phyloP scores from a whole-genome alignment of 2,329 filamentous ascomycete genomes.

The Arthroderma sp. region DNA sequence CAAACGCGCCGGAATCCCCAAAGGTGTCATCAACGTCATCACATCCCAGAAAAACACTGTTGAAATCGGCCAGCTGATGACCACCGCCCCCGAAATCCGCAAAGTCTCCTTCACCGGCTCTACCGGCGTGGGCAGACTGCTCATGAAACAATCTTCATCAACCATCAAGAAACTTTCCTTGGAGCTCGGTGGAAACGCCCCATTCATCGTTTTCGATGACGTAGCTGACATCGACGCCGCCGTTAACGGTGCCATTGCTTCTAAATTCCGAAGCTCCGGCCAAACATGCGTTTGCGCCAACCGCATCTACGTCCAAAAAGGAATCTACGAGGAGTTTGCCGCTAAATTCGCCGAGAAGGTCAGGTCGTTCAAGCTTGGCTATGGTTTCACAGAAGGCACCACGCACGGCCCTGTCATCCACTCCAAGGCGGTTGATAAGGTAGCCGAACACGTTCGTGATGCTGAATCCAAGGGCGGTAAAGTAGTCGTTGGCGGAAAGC shows the following conservation, averaged over 20 bases:
- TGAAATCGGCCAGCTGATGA: slow-evolving; percentile 63
- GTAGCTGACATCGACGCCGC: slow-evolving; percentile 69
- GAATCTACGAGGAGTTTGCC: slow-evolving; percentile 42
- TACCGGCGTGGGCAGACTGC: slow-evolving; percentile 52
- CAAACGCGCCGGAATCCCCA: slow-evolving; percentile 74
- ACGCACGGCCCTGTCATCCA: slow-evolving; percentile 51
- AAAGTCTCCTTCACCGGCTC: slow-evolving; percentile 90
- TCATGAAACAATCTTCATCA: slow-evolving; percentile 79
- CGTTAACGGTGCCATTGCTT: slow-evolving; percentile 67
- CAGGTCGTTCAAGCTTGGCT: slow-evolving; percentile 34
- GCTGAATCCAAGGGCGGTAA: slow-evolving; percentile 65
- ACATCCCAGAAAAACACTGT: slow-evolving; percentile 68
- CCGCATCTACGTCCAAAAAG: slow-evolving; percentile 40
- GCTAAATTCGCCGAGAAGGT: slow-evolving; percentile 43
- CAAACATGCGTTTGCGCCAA: slow-evolving; percentile 87
- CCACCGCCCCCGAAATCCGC: slow-evolving; percentile 60
- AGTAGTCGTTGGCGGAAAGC: slow-evolving; percentile 61
- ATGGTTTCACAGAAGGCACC: slow-evolving; percentile 32
- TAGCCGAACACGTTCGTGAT: slow-evolving; percentile 65
- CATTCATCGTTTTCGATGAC: slow-evolving; percentile 95
- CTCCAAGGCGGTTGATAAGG: slow-evolving; percentile 66
- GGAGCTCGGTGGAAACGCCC: slow-evolving; percentile 88
- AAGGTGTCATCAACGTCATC: slow-evolving; percentile 81
- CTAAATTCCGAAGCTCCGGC: slow-evolving; percentile 86
- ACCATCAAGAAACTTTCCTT: slow-evolving; percentile 80